These are phyloP conservation scores for Mycosphaerella sp. DNA, from an alignment of 2,329 filamentous ascomycete genomes.

Conservation along the genomic window DNA sequence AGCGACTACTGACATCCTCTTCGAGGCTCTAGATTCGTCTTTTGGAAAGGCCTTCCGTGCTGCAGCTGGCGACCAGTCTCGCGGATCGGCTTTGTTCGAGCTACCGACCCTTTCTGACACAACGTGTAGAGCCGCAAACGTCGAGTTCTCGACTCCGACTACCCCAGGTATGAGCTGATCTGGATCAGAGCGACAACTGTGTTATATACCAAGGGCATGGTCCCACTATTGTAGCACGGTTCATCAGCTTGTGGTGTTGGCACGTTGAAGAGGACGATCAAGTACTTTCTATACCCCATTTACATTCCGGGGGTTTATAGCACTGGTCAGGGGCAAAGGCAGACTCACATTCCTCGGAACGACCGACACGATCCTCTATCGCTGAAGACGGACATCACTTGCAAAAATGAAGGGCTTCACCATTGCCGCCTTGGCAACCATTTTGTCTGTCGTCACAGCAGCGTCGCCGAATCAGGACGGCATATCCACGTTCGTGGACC, in stretches of 20 bases:
- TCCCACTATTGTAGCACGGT: background rate
- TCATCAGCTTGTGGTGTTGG: background rate
- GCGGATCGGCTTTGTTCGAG: slow-evolving; percentile 5
- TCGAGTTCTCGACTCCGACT: slow-evolving; percentile 2
- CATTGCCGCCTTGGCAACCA: slow-evolving; percentile 19
- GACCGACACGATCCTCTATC: slow-evolving; percentile 5
- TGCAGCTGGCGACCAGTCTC: background rate
- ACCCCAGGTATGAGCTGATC: background rate
- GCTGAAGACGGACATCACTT: slow-evolving; percentile 16
- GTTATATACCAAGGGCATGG: slow-evolving; percentile 3
- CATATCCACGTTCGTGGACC: slow-evolving; percentile 23
- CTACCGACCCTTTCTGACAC: slow-evolving; percentile 5
- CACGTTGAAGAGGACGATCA: background rate
- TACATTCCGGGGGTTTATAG: slow-evolving; percentile 14
- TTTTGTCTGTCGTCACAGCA: slow-evolving; percentile 15
- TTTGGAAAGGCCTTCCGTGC: background rate
- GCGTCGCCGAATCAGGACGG: slow-evolving; percentile 1
- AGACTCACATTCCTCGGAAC: slow-evolving; percentile 14
- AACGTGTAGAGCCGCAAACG: slow-evolving; percentile 11
- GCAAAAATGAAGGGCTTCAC: slow-evolving; percentile 23
- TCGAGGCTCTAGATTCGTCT: slow-evolving; percentile 1
- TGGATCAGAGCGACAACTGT: background rate
- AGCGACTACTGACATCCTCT: background rate
- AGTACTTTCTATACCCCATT: slow-evolving; percentile 8
- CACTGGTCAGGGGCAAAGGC: background rate